phyloP scores from a whole-genome alignment of 2,329 filamentous ascomycete species.

The Pseudogymnoascus sp. region DNA sequence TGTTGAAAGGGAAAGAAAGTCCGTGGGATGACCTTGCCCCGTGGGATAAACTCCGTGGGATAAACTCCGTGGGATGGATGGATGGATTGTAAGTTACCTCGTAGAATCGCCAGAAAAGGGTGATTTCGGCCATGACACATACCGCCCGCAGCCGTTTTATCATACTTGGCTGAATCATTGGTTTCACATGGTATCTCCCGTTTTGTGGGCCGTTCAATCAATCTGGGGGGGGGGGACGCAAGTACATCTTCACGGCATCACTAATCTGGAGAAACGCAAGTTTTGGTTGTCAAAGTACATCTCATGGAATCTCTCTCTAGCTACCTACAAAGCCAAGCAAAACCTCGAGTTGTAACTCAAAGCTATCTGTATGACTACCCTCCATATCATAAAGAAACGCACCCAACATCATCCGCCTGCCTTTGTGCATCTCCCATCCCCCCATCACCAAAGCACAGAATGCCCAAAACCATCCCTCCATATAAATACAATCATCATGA shows the following conservation, averaged over 20 bases:
- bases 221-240: not conserved
- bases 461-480: constrained; percentile 20
- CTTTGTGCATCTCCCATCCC: constrained; percentile 30
- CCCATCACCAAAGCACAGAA: constrained; percentile 28
- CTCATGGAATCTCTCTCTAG: constrained; percentile 5
- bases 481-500: constrained; percentile 8
- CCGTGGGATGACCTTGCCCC: not conserved
- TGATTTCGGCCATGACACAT: not conserved
- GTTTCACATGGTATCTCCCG: not conserved
- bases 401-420: constrained; percentile 11
- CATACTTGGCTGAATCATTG: constrained; percentile 4
- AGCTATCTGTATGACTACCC: not conserved
- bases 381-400: constrained; percentile 12
- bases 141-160: not conserved
- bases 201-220: not conserved
- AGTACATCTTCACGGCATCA: not conserved
- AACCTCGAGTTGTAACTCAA: not conserved
- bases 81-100: no score
- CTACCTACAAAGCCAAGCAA: constrained; percentile 8
- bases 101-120: not conserved
- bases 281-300: not conserved
- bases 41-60: not conserved
- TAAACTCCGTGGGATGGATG: no score
- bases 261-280: not conserved
- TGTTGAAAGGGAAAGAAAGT: not conserved